Percentiles rank a stretch among this genome's conserved stretches.
These are phyloP conservation scores for Plenodomus lindquistii DNA, from an alignment of 2,329 filamentous ascomycete species.

Conservation along the genomic window DNA sequence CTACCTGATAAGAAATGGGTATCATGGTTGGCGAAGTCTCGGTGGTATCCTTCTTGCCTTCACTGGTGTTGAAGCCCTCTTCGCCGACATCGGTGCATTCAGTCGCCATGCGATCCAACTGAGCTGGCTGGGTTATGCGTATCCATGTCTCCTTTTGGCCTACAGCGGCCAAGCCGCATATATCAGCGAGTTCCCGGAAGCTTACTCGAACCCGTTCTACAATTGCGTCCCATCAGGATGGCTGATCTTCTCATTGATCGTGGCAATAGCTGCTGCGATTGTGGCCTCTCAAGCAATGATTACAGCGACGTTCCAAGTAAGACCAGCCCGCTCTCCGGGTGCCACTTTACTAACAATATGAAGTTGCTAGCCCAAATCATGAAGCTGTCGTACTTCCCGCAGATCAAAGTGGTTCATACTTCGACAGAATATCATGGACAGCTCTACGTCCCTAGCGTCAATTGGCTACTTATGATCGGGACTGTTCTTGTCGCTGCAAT, in stretches of 20 bases:
- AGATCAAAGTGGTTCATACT: constrained; percentile 74
- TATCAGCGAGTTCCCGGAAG: constrained; percentile 63
- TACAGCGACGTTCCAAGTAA: constrained; percentile 70
- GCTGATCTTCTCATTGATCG: constrained; percentile 68
- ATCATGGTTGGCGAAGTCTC: constrained; percentile 65
- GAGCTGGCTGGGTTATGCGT: constrained; percentile 70
- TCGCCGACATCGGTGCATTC: constrained; percentile 78
- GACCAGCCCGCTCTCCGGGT: neutral
- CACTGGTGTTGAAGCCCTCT: constrained; percentile 76
- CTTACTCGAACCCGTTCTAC: constrained; percentile 75
- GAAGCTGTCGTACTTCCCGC: constrained; percentile 74
- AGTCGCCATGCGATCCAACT: constrained; percentile 69
- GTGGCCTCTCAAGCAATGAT: constrained; percentile 81
- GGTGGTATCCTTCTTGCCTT: constrained; percentile 76
- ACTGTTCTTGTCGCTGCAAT: constrained; percentile 74
- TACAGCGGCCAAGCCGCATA: constrained; percentile 77
- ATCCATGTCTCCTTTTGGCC: constrained; percentile 67
- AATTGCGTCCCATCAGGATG: constrained; percentile 68
- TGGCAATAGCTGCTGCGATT: constrained; percentile 71
- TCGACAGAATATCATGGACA: constrained; percentile 73
- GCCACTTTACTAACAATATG: constrained; percentile 23
- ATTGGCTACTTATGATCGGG: constrained; percentile 77
- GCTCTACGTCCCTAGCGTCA: constrained; percentile 74
- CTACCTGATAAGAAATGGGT: constrained; percentile 63
- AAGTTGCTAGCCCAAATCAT: constrained; percentile 70